phyloP scores from a whole-genome alignment of 176 grass and related monocot species.

The Aegilops bicornis region DNA sequence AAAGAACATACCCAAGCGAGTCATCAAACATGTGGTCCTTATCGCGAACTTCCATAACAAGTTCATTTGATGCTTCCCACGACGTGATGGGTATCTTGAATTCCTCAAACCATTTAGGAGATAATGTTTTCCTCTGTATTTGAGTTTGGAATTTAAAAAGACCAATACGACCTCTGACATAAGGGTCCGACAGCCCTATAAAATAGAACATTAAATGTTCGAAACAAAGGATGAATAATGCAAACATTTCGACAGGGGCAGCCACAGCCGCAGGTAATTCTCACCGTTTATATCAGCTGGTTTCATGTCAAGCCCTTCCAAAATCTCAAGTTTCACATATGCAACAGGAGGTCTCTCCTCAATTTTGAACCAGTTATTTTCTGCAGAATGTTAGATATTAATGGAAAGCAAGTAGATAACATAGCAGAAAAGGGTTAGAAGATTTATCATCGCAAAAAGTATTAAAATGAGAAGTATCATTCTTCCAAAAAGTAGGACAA shows the following conservation, averaged over 20 bases:
- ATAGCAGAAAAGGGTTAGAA: background rate
- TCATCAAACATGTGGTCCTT: slow-evolving; percentile 96
- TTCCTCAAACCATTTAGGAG: slow-evolving; percentile 91
- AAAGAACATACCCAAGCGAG: slow-evolving; percentile 69
- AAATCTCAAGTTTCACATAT: slow-evolving; percentile 74
- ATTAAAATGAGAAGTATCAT: background rate
- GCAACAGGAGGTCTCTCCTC: slow-evolving; percentile 86
- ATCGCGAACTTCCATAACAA: slow-evolving; percentile 75
- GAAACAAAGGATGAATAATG: slow-evolving; percentile 29
- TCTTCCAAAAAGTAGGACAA: slow-evolving; percentile 10
- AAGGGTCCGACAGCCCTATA: slow-evolving; percentile 88
- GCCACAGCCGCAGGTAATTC: background rate
- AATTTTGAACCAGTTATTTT: slow-evolving; percentile 84
- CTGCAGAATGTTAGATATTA: slow-evolving; percentile 31
- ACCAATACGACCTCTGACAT: slow-evolving; percentile 82
- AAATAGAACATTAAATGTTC: background rate
- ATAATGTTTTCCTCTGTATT: slow-evolving; percentile 77
- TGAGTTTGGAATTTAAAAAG: slow-evolving; percentile 82
- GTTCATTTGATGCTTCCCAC: slow-evolving; percentile 76
- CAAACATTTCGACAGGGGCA: background rate
- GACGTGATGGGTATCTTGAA: slow-evolving; percentile 91
- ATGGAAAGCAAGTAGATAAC: slow-evolving; percentile 2
- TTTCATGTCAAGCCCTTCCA: slow-evolving; percentile 95
- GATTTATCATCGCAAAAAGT: background rate
- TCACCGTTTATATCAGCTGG: slow-evolving; percentile 92